Conservation (phyloP, 1,139 yeast genomes). For the Sugiyamaella grinbergsii region DNA sequence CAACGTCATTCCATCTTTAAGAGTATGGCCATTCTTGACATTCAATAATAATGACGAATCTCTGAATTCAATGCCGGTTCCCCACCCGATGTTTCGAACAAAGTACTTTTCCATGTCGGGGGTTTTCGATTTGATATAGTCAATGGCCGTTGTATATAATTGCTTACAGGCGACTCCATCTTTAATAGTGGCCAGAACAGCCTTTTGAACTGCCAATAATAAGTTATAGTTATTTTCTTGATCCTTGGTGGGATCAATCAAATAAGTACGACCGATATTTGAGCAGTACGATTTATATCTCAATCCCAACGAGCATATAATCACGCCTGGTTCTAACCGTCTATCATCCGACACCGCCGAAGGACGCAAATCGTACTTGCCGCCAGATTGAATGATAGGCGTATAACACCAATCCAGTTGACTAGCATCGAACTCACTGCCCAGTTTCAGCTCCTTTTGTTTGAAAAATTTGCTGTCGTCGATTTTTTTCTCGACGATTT, state of each 20-base stretch:
- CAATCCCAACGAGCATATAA: slow-evolving; percentile 80
- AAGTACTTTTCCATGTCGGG: slow-evolving; percentile 69
- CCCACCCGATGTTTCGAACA: slow-evolving; percentile 84
- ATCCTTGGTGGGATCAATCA: slow-evolving; percentile 83
- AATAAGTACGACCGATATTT: slow-evolving; percentile 81
- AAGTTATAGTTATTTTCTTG: slow-evolving; percentile 81
- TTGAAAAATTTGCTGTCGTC: slow-evolving; percentile 72
- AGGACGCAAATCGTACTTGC: slow-evolving; percentile 79
- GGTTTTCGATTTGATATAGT: slow-evolving; percentile 54
- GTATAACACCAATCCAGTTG: slow-evolving; percentile 92
- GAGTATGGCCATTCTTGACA: slow-evolving; percentile 66
- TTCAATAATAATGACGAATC: slow-evolving; percentile 77
- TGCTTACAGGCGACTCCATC: slow-evolving; percentile 69
- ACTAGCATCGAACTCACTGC: slow-evolving; percentile 70
- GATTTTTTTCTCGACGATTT: slow-evolving; percentile 75
- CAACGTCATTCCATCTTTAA: slow-evolving; percentile 74
- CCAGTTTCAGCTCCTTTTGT: slow-evolving; percentile 54
- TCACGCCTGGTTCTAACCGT: slow-evolving; percentile 73
- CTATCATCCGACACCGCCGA: slow-evolving; percentile 76
- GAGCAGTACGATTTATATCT: slow-evolving; percentile 91
- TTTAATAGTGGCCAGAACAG: slow-evolving; percentile 59
- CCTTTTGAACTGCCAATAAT: slow-evolving; percentile 58
- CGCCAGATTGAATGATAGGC: slow-evolving; percentile 90
- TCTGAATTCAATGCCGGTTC: slow-evolving; percentile 88
- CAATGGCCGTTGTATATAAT: slow-evolving; percentile 65